phyloP scores from a whole-genome alignment of 2,329 filamentous ascomycete genomes.

The Ophiostoma himal-ulmi region DNA sequence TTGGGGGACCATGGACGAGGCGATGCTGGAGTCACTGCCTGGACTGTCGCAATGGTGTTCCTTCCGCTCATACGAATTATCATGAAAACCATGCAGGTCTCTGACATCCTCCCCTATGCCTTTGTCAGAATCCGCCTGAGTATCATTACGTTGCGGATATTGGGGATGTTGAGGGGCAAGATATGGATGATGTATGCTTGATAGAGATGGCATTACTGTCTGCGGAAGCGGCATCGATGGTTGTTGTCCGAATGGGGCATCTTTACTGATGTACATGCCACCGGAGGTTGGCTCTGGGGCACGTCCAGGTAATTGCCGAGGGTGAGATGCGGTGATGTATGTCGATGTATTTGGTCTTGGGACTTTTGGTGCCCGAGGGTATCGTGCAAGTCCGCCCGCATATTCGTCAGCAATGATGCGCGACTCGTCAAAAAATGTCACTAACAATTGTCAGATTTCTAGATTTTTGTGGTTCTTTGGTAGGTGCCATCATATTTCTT shows the following conservation, averaged over 20 bases:
- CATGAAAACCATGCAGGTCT: constrained; percentile 17
- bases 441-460: constrained; percentile 31
- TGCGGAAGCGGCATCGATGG: not conserved
- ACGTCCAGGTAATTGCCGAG: not conserved
- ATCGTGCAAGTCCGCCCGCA: constrained; percentile 67
- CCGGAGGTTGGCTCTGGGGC: not conserved
- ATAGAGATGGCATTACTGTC: not conserved
- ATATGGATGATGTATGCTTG: not conserved
- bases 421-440: constrained; percentile 84
- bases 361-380: constrained; percentile 41
- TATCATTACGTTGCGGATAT: not conserved
- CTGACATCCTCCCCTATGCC: not conserved
- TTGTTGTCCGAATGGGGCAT: not conserved
- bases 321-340: not conserved
- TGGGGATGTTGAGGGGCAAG: not conserved
- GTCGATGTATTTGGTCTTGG: constrained; percentile 39
- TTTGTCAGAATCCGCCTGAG: not conserved
- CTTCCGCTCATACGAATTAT: constrained; percentile 28
- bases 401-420: constrained; percentile 88
- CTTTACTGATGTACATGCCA: not conserved
- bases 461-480: not conserved
- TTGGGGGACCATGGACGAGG: constrained; percentile 37
- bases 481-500: not conserved
- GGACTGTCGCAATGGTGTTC: constrained; percentile 30
- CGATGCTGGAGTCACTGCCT: constrained; percentile 36